These are phyloP conservation scores for Boletus subparvulus DNA, from an alignment of 768 basidiomycete genomes.

Conservation along the genomic window DNA sequence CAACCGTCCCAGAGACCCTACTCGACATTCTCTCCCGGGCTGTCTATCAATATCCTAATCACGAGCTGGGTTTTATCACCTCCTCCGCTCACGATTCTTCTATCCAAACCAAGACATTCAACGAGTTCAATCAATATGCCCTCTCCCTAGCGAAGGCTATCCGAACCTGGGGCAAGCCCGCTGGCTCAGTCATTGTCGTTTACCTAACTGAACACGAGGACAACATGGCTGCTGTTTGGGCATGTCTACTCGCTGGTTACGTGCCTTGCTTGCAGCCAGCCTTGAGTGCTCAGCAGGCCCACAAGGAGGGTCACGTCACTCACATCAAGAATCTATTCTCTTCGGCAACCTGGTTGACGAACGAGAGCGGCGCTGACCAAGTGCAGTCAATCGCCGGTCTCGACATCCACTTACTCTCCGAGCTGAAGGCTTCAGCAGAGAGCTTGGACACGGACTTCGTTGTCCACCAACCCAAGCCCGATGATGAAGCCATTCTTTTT, in stretches of 20 bases:
- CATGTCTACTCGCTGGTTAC: slow-evolving; percentile 31
- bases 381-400: slow-evolving; percentile 23
- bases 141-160: slow-evolving; percentile 22
- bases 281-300: slow-evolving; percentile 33
- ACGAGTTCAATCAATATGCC: slow-evolving; percentile 15
- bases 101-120: slow-evolving; percentile 26
- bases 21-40: slow-evolving; percentile 24
- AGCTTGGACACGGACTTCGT: slow-evolving; percentile 10
- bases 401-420: slow-evolving; percentile 26
- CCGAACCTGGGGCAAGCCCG: slow-evolving; percentile 23
- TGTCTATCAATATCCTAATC: slow-evolving; percentile 22
- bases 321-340: slow-evolving; percentile 32
- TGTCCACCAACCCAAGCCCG: slow-evolving; percentile 19
- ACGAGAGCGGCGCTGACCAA: slow-evolving; percentile 28
- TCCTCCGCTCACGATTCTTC: slow-evolving; percentile 33
- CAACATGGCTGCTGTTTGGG: slow-evolving; percentile 35
- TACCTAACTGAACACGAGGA: slow-evolving; percentile 35
- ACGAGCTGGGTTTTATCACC: slow-evolving; percentile 28
- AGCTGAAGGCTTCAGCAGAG: slow-evolving; percentile 18
- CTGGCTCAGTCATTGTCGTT: slow-evolving; percentile 26
- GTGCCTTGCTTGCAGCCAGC: slow-evolving; percentile 34
- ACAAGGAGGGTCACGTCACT: slow-evolving; percentile 29
- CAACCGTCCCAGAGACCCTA: slow-evolving; percentile 18
- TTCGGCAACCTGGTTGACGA: slow-evolving; percentile 33
- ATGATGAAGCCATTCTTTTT: slow-evolving; percentile 35